phyloP scores from a whole-genome alignment of 257 asterid genomes.

The Lycium barbarum region DNA sequence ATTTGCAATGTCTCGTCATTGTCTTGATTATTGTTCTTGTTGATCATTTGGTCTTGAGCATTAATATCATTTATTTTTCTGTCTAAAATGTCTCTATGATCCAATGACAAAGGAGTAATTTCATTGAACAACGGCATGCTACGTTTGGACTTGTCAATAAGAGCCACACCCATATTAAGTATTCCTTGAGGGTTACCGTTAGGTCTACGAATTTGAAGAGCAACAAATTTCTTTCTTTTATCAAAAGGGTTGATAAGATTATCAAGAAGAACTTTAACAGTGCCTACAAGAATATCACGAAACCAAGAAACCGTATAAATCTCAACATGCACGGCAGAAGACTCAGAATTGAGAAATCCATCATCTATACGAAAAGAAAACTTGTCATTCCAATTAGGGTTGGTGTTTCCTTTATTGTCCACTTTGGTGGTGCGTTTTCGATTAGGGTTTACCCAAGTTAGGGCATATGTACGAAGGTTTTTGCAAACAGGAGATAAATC shows the following conservation, averaged over 20 bases:
- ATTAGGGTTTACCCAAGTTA: conserved; percentile 60
- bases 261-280: conserved; percentile 52
- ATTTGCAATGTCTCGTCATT: conserved; percentile 29
- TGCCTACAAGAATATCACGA: conserved; percentile 61
- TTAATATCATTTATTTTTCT: conserved; percentile 2
- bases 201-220: conserved; percentile 71
- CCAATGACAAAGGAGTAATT: not conserved
- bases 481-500: conserved; percentile 62
- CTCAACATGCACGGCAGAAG: conserved; percentile 54
- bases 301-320: conserved; percentile 72
- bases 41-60: not conserved
- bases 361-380: conserved; percentile 60
- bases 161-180: conserved; percentile 75
- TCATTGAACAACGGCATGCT: conserved; percentile 48
- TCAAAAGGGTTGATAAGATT: conserved; percentile 48
- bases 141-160: conserved; percentile 51
- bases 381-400: conserved; percentile 81
- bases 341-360: conserved; percentile 46
- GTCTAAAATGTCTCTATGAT: conserved; percentile 26
- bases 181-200: conserved; percentile 86
- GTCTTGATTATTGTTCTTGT: not conserved
- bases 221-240: conserved; percentile 49
- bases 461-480: conserved; percentile 68
- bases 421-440: conserved; percentile 56
- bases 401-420: conserved; percentile 53